Evolutionary conservation across 352 stramenopile species (phyloP).

Genomic region (Halophytophthora polymorphica): DNA sequence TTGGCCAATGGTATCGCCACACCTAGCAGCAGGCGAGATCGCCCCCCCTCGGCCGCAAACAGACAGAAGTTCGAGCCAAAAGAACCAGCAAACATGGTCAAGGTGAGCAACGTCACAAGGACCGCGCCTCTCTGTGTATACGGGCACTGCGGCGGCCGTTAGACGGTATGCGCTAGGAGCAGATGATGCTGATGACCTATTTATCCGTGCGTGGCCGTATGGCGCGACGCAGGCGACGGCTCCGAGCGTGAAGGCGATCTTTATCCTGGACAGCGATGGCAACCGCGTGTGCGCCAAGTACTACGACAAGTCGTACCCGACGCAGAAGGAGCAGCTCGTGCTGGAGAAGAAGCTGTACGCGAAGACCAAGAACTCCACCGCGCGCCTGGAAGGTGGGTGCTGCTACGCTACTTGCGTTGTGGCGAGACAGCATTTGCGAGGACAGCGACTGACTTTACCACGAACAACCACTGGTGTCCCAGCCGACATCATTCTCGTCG

Average conservation of each 20-base stretch:
- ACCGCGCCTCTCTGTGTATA: constrained; percentile 2
- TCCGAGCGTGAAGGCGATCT: constrained; percentile 86
- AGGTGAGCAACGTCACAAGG: constrained; percentile 29
- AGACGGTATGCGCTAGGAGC: not conserved
- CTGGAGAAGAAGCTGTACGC: constrained; percentile 89
- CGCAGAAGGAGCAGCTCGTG: constrained; percentile 79
- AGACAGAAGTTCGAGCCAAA: constrained; percentile 12
- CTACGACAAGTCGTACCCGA: constrained; percentile 88
- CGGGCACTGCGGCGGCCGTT: too few relatives aligned
- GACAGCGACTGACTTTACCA: too few relatives aligned
- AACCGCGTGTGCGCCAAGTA: constrained; percentile 91
- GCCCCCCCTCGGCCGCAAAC: constrained; percentile 8
- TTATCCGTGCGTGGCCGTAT: constrained; percentile 7
- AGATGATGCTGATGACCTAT: constrained; percentile 6
- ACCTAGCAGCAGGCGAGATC: constrained; percentile 27
- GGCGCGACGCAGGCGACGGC: constrained; percentile 40
- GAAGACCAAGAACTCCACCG: constrained; percentile 89
- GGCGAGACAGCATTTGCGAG: too few relatives aligned
- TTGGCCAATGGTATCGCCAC: constrained; percentile 51
- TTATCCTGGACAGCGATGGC: constrained; percentile 85
- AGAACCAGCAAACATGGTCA: constrained; percentile 39
- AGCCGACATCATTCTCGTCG: constrained; percentile 88
- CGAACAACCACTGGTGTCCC: not conserved
- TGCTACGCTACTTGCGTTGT: too few relatives aligned
- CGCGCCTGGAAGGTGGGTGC: constrained; percentile 71